A percentile compares a stretch with the other conserved stretches of the same genome.
Evolutionary conservation across 441 rosid genomes (phyloP).

Genomic region (Breynia disticha): DNA sequence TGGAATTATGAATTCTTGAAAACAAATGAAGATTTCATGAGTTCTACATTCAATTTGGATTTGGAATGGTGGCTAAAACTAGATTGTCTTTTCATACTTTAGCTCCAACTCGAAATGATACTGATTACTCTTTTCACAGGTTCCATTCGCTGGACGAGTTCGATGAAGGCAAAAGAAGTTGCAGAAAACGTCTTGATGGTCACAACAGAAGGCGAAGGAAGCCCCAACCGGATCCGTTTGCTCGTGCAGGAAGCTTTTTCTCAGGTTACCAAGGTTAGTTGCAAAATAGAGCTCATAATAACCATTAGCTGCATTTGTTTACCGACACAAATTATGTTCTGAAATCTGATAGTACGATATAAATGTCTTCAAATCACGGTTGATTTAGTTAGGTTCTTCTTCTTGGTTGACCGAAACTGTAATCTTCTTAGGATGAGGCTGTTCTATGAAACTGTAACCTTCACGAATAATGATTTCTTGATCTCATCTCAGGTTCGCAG

Average conservation of each 20-base stretch:
- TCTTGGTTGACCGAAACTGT: background rate
- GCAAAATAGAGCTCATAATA: constrained; percentile 2
- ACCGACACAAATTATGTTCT: background rate
- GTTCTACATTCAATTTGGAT: too few species aligned
- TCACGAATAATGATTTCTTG: background rate
- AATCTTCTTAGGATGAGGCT: background rate
- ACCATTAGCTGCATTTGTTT: background rate
- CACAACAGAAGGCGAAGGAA: constrained; percentile 78
- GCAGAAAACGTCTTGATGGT: constrained; percentile 89
- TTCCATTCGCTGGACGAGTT: constrained; percentile 80
- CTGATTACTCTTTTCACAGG: constrained; percentile 23
- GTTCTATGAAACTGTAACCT: background rate
- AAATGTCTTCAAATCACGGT: background rate
- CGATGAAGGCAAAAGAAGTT: constrained; percentile 87
- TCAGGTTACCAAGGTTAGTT: constrained; percentile 37
- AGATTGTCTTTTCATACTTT: too few species aligned
- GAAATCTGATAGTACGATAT: background rate
- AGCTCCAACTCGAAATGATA: too few species aligned
- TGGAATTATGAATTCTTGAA: too few species aligned
- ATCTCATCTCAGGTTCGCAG: constrained; percentile 35
- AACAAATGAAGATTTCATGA: too few species aligned
- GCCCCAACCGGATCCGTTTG: constrained; percentile 53
- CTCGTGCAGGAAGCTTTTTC: constrained; percentile 32
- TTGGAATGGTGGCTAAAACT: too few species aligned
- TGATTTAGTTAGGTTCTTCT: too few species aligned